Evolutionary conservation across 306 rosid genomes (phyloP), one percentile per base, ranked within the genome.

Genomic region (Canavalia gladiata): DNA sequence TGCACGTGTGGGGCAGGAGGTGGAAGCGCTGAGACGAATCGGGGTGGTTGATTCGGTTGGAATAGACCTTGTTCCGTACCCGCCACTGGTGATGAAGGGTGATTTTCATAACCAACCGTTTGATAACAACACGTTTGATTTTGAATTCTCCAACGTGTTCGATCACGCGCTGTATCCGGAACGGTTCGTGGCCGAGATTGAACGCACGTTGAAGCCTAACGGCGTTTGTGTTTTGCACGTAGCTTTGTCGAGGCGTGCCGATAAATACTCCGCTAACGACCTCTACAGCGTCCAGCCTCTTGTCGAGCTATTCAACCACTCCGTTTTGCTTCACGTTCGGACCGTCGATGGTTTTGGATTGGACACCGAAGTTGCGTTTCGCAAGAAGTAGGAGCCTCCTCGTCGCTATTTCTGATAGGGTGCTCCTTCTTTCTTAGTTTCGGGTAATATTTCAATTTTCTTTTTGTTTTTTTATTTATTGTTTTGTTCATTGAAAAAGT

Each of bases 91-190:
- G 2, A 50, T 95, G 4, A 46, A 85, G 69, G 99, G 97, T 0
- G 99, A 95, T 66, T 95, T 95, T 37, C 99, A 95, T 4, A 80
- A 74, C 55, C 97, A 93, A 70, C 98, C 98, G 1, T 95, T 95
- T 18, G 7, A 6, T 2, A 83, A 87, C 31, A 82, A 85, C 9
- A 93, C 84, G 1, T 93, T 91, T 64, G 98, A 93, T 57, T 95
- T 91, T 18, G 99, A 95, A 37, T 95, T 95, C 90, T 93, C 98
- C 7, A 95, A 95, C 86, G 99, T 95, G 50, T 95, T 95, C 74
- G 99, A 95, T 46, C 99, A 95, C 84, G 98, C 99, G 75, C 93
- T 93, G 4, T 93, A 89, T 46, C 99, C 99, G 65, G 55, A 84
- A 5, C 85, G 55, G 72, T 95, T 95, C 80, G 94, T 90, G 7